Percentiles rank a stretch among this genome's conserved stretches.
phyloP scores from a whole-genome alignment of 2,329 filamentous ascomycete species.

The Colletotrichum incanum region DNA sequence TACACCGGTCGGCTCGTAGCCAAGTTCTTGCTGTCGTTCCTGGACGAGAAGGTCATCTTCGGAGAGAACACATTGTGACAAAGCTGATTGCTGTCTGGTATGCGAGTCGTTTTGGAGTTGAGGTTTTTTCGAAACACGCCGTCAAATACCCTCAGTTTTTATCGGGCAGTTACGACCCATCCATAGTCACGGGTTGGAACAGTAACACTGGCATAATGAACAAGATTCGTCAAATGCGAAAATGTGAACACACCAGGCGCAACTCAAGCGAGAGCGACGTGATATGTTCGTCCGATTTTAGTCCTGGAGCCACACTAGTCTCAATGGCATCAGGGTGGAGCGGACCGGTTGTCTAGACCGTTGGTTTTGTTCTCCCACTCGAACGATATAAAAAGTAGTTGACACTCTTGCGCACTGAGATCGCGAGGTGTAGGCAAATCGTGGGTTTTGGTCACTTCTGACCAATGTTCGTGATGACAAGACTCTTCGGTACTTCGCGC shows the following conservation, averaged over 20 bases:
- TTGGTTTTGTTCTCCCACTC: conserved; percentile 75
- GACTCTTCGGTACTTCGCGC: neutral
- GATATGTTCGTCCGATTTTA: conserved; percentile 74
- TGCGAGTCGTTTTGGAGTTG: neutral
- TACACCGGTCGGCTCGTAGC: conserved; percentile 69
- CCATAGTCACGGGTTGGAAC: neutral
- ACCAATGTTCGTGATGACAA: neutral
- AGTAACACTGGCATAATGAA: neutral
- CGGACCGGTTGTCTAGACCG: conserved; percentile 78
- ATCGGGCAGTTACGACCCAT: neutral
- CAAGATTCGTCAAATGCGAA: neutral
- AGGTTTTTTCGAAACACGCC: neutral
- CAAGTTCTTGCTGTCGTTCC: conserved; percentile 70
- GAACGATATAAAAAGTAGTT: conserved; percentile 69
- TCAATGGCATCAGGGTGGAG: conserved; percentile 77
- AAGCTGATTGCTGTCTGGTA: too few species aligned
- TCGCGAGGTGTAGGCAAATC: conserved; percentile 75
- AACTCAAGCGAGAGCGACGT: conserved; percentile 6
- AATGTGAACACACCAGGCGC: neutral
- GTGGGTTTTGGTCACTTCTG: conserved; percentile 58
- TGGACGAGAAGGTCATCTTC: conserved; percentile 65
- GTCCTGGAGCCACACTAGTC: conserved; percentile 71
- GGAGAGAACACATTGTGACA: conserved; percentile 45
- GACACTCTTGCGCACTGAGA: conserved; percentile 71
- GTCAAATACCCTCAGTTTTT: conserved; percentile 15